Evolutionary conservation across 345 rosid genomes (phyloP), one percentile per base, ranked within the genome.

Genomic region (Litchi chinensis): DNA sequence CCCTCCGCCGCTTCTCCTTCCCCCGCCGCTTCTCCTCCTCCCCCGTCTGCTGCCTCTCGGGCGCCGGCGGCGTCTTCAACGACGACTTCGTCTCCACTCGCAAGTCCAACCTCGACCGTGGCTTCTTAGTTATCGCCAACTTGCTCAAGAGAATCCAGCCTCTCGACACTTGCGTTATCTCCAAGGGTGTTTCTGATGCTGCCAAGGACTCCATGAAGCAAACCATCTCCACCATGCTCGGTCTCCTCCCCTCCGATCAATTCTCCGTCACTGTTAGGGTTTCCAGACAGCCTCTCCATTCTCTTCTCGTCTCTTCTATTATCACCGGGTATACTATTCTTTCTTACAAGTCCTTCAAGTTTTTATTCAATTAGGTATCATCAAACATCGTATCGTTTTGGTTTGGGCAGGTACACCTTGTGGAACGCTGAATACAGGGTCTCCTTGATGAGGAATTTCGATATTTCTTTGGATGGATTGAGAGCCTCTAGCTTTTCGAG

Each of bases 371-470:
- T 32, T 32, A 32, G 37, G 37, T 3, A 32, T 32, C 37, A 32
- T 32, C 37, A 44, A 54, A 7, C 72, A 1, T 68, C 32, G 1
- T 39, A 26, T 26, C 5, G 2, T 50, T 22, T 24, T 46, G 6
- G 74, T 50, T 82, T 46, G 59, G 7, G 32, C 21, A 95, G 98
- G 86, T 95, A 93, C 72, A 95, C 98, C 6, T 67, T 95, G 82
- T 95, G 98, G 98, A 95, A 92, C 76, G 95, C 98, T 19, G 97
- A 95, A 88, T 95, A 95, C 74, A 88, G 98, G 84, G 80, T 95
- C 32, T 91, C 92, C 2, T 82, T 93, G 88, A 82, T 65, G 83
- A 88, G 97, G 82, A 95, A 93, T 82, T 90, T 89, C 41, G 93
- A 91, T 77, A 86, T 88, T 48, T 75, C 84, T 2, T 40, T 78